These are phyloP conservation scores for Saccharomyces jurei DNA, from an alignment of 805 yeast genomes.

Conservation along the genomic window DNA sequence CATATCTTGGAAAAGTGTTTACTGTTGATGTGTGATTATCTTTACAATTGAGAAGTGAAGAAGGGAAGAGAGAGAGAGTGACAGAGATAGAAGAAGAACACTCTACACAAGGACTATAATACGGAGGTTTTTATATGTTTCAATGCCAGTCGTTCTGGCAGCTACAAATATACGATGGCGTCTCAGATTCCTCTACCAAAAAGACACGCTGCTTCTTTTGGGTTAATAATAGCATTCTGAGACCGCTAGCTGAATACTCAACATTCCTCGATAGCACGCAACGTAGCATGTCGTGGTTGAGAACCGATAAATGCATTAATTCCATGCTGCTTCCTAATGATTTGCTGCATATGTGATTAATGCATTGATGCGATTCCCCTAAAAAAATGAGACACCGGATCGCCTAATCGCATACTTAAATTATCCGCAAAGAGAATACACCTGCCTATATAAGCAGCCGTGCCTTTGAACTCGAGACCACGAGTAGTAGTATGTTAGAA, in stretches of 20 bases:
- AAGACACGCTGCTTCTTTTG: background rate
- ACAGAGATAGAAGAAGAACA: background rate
- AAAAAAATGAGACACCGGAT: background rate
- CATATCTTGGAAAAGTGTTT: constrained; percentile 21
- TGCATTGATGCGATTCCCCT: background rate
- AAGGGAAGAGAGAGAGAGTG: background rate
- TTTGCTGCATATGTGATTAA: background rate
- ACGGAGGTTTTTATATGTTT: background rate
- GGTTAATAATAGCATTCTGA: background rate
- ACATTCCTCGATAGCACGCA: background rate
- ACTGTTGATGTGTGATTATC: background rate
- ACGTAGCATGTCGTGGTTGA: background rate
- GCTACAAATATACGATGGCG: background rate
- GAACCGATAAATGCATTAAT: background rate
- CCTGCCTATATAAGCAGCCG: too few species aligned
- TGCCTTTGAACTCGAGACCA: too few species aligned
- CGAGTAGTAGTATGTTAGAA: too few species aligned
- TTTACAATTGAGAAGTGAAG: background rate
- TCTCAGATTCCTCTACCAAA: background rate
- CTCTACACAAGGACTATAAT: background rate
- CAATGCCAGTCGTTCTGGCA: background rate
- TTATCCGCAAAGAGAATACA: background rate
- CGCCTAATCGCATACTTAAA: background rate
- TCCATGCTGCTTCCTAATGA: background rate
- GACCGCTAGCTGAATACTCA: background rate